Evolutionary conservation across 306 rosid species (phyloP), one percentile per base, ranked within the genome.

Genomic region (Prunus dulcis): DNA sequence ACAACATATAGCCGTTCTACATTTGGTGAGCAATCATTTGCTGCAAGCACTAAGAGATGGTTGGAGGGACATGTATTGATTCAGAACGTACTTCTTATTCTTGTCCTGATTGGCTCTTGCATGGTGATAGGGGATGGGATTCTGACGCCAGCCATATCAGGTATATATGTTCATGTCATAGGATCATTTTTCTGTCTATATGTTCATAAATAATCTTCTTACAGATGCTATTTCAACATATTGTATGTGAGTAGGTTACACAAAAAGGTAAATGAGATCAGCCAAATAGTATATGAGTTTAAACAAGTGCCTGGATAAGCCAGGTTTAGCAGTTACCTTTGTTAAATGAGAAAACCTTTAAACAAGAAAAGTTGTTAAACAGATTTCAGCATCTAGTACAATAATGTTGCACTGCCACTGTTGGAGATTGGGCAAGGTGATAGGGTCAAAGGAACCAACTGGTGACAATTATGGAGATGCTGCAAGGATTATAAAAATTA

Each of bases 61-160:
- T 80, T 94, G 69, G 98, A 94, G 83, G 83, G 81, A 32, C 75
- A 56, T 34, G 80, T 85, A 74, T 78, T 67, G 67, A 84, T 84
- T 74, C 93, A 83, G 83, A 86, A 82, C 73, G 69, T 66, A 18
- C 89, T 94, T 79, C 97, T 94, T 83, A 83, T 94, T 70, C 95
- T 94, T 49, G 98, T 91, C 77, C 95, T 94, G 81, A 83, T 91
- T 71, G 97, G 98, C 82, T 90, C 96, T 80, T 91, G 97, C 84
- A 92, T 92, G 97, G 97, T 94, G 38, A 88, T 92, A 82, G 98
- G 98, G 76, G 97, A 94, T 78, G 98, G 98, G 64, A 92, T 92
- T 88, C 88, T 94, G 66, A 92, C 98, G 81, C 98, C 98, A 30
- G 98, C 98, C 53, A 92, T 92, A 78, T 94, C 98, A 52, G 98